Evolutionary conservation across 2,329 filamentous ascomycete species (phyloP).

Genomic region (Xylariaceae sp.): DNA sequence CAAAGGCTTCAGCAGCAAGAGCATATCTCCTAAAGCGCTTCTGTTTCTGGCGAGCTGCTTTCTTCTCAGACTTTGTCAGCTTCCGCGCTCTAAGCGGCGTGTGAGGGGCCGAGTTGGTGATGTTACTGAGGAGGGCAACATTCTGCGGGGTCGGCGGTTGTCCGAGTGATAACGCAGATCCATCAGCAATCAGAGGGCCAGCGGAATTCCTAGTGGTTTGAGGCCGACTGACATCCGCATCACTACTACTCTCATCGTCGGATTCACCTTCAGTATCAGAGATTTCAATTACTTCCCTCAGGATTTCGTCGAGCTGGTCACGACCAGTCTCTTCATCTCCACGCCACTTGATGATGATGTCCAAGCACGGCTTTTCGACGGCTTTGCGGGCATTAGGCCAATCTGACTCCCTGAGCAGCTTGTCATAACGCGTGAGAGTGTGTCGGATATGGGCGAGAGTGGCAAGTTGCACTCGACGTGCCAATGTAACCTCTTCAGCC

Average conservation of each 20-base stretch:
- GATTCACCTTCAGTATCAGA: slow-evolving; percentile 52
- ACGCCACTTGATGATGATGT: slow-evolving; percentile 67
- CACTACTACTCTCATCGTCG: slow-evolving; percentile 29
- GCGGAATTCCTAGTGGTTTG: slow-evolving; percentile 7
- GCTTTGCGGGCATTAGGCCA: slow-evolving; percentile 59
- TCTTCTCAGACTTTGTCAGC: slow-evolving; percentile 25
- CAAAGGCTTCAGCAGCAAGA: slow-evolving; percentile 30
- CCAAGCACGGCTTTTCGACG: slow-evolving; percentile 58
- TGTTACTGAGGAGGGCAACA: slow-evolving; percentile 4
- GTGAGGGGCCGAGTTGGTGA: slow-evolving; percentile 9
- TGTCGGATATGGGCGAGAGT: slow-evolving; percentile 65
- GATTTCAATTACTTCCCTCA: slow-evolving; percentile 63
- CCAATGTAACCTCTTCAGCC: slow-evolving; percentile 51
- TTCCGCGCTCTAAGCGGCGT: slow-evolving; percentile 23
- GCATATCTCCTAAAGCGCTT: slow-evolving; percentile 33
- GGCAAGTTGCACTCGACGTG: slow-evolving; percentile 60
- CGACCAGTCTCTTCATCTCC: slow-evolving; percentile 66
- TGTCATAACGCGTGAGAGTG: slow-evolving; percentile 62
- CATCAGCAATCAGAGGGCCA: not conserved
- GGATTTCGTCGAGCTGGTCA: slow-evolving; percentile 63
- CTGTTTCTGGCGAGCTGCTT: slow-evolving; percentile 26
- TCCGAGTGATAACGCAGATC: slow-evolving; percentile 1
- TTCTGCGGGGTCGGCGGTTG: slow-evolving; percentile 9
- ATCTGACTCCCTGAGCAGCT: slow-evolving; percentile 53
- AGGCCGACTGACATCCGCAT: slow-evolving; percentile 16